Evolutionary conservation across 768 basidiomycete species (phyloP).

Genomic region (Leccinum subgranulosum): DNA sequence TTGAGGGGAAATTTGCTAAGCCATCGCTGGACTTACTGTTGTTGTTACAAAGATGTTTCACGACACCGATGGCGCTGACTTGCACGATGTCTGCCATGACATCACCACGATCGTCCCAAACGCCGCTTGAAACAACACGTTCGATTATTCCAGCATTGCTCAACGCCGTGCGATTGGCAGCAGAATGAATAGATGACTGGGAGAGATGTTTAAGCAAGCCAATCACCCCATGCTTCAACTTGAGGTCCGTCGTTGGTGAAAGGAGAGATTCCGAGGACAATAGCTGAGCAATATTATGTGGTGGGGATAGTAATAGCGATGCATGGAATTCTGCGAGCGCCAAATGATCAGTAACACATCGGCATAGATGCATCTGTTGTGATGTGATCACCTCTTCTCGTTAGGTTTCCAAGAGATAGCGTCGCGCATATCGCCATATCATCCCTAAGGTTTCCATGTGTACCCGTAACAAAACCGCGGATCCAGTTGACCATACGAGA

Average conservation of each 20-base stretch:
- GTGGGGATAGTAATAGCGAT: constrained; percentile 58
- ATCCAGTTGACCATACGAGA: constrained; percentile 76
- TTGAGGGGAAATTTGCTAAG: constrained; percentile 25
- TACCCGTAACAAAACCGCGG: constrained; percentile 46
- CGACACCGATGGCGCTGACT: constrained; percentile 79
- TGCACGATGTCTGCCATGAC: constrained; percentile 83
- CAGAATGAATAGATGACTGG: constrained; percentile 58
- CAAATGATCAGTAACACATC: constrained; percentile 7
- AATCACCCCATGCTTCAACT: constrained; percentile 85
- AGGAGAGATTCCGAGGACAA: constrained; percentile 58
- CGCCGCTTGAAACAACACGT: constrained; percentile 54
- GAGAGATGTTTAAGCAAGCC: constrained; percentile 87
- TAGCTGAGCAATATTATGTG: constrained; percentile 59
- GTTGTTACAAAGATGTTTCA: constrained; percentile 83
- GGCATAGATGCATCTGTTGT: not conserved
- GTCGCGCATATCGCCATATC: constrained; percentile 84
- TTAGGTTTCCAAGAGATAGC: constrained; percentile 79
- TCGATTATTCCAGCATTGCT: constrained; percentile 62
- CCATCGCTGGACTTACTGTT: constrained; percentile 48
- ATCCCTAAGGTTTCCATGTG: constrained; percentile 43
- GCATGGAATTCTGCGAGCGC: constrained; percentile 52
- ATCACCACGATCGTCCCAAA: constrained; percentile 73
- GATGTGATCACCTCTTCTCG: constrained; percentile 57
- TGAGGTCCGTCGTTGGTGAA: constrained; percentile 58
- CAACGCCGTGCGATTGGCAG: constrained; percentile 56